These are phyloP conservation scores for Syzygium aqueum DNA, from an alignment of 345 rosid species.

Conservation along the genomic window DNA sequence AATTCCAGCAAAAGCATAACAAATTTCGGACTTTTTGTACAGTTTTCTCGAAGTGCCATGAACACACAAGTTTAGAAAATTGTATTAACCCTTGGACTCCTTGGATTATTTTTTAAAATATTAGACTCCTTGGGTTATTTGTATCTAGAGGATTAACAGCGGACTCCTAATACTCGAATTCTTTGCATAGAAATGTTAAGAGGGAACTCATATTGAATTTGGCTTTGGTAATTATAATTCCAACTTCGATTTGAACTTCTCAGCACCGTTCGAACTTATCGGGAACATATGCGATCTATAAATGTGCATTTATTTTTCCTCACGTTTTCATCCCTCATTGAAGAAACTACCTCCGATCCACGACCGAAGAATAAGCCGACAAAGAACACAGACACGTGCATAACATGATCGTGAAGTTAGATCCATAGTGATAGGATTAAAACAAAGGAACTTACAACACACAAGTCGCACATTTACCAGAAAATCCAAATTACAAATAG, in stretches of 20 bases:
- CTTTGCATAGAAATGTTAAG: not conserved
- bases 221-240: not conserved
- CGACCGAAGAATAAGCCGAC: not conserved
- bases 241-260: not conserved
- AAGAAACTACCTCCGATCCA: not conserved
- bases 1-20: too few relatives aligned
- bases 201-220: not conserved
- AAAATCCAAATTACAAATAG: not conserved
- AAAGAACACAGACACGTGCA: not conserved
- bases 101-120: not conserved
- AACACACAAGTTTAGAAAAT: not conserved
- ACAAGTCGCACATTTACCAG: not conserved
- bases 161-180: not conserved
- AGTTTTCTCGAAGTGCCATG: not conserved
- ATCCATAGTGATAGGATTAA: not conserved
- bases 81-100: not conserved
- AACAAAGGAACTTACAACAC: not conserved
- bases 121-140: not conserved
- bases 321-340: not conserved
- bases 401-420: not conserved
- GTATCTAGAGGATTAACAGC: not conserved
- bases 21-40: too few relatives aligned
- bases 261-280: not conserved
- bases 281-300: not conserved
- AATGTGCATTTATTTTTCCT: not conserved